Evolutionary conservation across 2,329 filamentous ascomycete genomes (phyloP).

Genomic region (Penicillium sp.): DNA sequence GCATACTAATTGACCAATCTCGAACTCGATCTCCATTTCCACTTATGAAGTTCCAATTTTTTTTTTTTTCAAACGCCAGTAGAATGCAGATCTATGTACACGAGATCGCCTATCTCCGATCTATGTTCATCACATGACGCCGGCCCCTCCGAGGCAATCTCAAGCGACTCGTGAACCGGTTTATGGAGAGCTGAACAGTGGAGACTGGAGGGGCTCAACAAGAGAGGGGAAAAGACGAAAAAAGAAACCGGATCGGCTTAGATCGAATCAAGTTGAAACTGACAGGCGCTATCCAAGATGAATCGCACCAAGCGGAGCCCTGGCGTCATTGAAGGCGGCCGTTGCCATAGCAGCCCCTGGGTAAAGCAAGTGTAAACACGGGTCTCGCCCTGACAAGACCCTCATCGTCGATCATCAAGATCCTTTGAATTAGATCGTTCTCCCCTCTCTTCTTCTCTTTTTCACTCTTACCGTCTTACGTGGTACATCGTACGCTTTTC

Average conservation of each 20-base stretch:
- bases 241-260: slow-evolving; percentile 15
- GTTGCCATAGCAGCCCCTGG: slow-evolving; percentile 39
- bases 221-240: slow-evolving; percentile 8
- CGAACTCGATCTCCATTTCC: neutral
- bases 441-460: neutral
- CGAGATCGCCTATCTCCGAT: slow-evolving; percentile 4
- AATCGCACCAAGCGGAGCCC: slow-evolving; percentile 16
- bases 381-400: slow-evolving; percentile 21
- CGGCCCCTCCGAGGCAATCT: slow-evolving; percentile 1
- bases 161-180: slow-evolving; percentile 1
- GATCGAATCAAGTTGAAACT: slow-evolving; percentile 15
- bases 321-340: slow-evolving; percentile 22
- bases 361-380: slow-evolving; percentile 39
- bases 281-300: slow-evolving; percentile 11
- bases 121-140: slow-evolving; percentile 5
- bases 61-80: neutral
- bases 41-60: neutral
- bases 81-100: neutral
- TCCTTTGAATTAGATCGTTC: neutral
- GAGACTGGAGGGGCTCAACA: slow-evolving; percentile 16
- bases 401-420: slow-evolving; percentile 17
- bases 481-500: neutral
- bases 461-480: neutral
- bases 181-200: slow-evolving; percentile 25
- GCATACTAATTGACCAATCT: neutral